A percentile compares a stretch with the other conserved stretches of the same genome.
Conservation (phyloP, 202 grass and related monocot species). For the Hordeum pubiflorum region DNA sequence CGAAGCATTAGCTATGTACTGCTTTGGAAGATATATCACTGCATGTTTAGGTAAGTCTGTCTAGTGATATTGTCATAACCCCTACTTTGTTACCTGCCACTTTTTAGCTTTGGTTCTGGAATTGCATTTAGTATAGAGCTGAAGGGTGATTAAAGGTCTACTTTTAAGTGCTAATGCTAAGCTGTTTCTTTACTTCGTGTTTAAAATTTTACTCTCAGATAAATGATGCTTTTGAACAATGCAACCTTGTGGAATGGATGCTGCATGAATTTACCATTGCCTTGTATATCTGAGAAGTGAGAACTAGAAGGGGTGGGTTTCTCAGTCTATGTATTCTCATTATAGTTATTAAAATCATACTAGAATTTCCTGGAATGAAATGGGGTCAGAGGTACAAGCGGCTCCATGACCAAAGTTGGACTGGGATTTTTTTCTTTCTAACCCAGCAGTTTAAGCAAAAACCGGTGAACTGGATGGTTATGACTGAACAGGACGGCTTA, state of each 20-base stretch:
- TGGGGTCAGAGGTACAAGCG: background rate
- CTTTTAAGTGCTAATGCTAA: background rate
- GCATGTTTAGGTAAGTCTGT: conserved; percentile 74
- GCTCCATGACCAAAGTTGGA: background rate
- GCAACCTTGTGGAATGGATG: background rate
- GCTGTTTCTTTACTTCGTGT: background rate
- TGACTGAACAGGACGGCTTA: background rate
- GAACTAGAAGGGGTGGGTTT: background rate
- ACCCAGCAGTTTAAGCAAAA: background rate
- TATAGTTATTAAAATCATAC: background rate
- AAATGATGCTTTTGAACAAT: background rate
- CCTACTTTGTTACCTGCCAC: background rate
- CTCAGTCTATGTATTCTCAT: background rate
- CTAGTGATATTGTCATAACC: background rate
- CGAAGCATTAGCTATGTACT: conserved; percentile 97
- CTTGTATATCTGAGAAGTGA: conserved; percentile 1
- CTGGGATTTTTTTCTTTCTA: background rate
- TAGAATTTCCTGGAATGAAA: background rate
- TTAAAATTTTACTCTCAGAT: background rate
- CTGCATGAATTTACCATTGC: background rate
- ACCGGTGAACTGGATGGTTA: background rate
- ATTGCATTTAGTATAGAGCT: conserved; percentile 4
- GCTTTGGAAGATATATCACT: conserved; percentile 90
- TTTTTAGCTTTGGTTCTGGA: background rate
- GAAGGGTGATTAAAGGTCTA: background rate